Conservation (phyloP, 352 stramenopile genomes). For the Pythium graminicola region DNA sequence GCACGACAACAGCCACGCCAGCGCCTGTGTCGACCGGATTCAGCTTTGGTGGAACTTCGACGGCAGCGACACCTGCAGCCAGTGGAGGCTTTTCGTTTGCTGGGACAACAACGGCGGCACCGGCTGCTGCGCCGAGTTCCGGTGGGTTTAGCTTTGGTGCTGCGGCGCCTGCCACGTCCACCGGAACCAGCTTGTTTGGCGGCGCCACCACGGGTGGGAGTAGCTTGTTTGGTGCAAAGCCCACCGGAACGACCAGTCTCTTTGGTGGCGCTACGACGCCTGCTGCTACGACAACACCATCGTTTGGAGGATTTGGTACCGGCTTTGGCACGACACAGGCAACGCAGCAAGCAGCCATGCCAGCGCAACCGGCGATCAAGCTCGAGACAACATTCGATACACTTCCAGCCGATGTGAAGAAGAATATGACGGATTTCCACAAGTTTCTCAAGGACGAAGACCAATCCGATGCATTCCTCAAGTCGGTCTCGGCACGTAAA, state of each 20-base stretch:
- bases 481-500: constrained; percentile 53
- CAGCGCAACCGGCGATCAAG: constrained; percentile 38
- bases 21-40: constrained; percentile 15
- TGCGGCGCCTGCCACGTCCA: constrained; percentile 14
- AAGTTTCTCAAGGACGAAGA: constrained; percentile 66
- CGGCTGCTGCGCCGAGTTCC: constrained; percentile 13
- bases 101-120: constrained; percentile 1
- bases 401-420: constrained; percentile 64
- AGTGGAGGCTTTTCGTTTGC: constrained; percentile 21
- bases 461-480: constrained; percentile 64
- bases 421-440: constrained; percentile 74
- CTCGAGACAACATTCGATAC: constrained; percentile 69
- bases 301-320: constrained; percentile 22
- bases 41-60: constrained; percentile 11
- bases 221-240: constrained; percentile 13
- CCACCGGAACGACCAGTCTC: constrained; percentile 12
- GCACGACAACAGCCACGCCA: not conserved
- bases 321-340: constrained; percentile 5
- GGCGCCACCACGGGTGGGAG: constrained; percentile 14
- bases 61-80: not conserved
- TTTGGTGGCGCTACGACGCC: constrained; percentile 21
- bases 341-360: constrained; percentile 3
- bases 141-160: constrained; percentile 28
- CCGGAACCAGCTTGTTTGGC: constrained; percentile 25
- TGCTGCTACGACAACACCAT: constrained; percentile 11